phyloP scores from a whole-genome alignment of 768 basidiomycete species.

The Tephrocybe sp. region DNA sequence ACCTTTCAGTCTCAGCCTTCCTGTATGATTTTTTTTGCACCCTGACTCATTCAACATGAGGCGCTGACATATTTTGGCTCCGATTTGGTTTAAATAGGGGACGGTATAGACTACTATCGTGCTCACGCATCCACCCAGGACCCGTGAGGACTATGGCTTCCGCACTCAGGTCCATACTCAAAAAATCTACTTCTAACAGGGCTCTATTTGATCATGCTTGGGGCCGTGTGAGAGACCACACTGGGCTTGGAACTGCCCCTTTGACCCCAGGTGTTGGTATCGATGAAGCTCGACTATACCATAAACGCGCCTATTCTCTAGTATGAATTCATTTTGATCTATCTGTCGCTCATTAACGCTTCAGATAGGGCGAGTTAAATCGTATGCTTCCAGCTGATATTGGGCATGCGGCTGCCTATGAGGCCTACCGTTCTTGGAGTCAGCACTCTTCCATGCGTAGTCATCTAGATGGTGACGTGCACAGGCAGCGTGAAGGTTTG shows the following conservation, averaged over 20 bases:
- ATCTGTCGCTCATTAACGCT: not conserved
- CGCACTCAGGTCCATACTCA: conserved; percentile 13
- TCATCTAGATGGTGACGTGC: conserved; percentile 52
- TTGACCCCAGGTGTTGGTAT: conserved; percentile 46
- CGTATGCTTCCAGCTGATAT: conserved; percentile 57
- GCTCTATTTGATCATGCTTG: conserved; percentile 55
- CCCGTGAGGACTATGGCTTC: conserved; percentile 40
- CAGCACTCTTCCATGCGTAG: conserved; percentile 54
- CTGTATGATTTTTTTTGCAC: conserved; percentile 37
- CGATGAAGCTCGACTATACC: conserved; percentile 63
- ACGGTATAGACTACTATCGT: conserved; percentile 59
- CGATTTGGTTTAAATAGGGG: conserved; percentile 40
- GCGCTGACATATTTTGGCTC: conserved; percentile 11
- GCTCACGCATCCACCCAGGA: conserved; percentile 58
- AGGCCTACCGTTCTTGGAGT: conserved; percentile 69
- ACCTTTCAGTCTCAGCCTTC: conserved; percentile 47
- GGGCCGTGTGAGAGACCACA: conserved; percentile 42
- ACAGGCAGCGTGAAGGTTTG: conserved; percentile 63
- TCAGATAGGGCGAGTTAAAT: conserved; percentile 45
- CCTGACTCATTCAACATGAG: conserved; percentile 17
- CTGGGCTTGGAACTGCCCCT: conserved; percentile 22
- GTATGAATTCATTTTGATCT: conserved; percentile 28
- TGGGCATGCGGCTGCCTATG: conserved; percentile 76
- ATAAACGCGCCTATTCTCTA: conserved; percentile 60
- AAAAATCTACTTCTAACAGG: conserved; percentile 38